Conservation (phyloP, 2,329 filamentous ascomycete species). For the Pestalotiopsis sp. region DNA sequence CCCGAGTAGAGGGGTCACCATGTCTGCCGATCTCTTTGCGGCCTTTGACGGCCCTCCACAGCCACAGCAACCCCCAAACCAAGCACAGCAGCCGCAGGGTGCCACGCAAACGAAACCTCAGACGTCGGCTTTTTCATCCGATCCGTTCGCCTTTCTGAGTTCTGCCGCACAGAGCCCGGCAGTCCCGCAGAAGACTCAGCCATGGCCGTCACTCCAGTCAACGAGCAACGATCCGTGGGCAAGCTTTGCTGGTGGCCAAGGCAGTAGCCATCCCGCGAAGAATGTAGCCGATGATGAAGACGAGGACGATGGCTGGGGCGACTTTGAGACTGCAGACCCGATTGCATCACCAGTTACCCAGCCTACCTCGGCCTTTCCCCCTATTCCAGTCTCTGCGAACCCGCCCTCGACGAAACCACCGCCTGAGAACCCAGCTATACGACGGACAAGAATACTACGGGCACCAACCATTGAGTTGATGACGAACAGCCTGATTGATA, state of each 20-base stretch:
- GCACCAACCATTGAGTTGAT: constrained; percentile 57
- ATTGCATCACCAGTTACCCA: constrained; percentile 21
- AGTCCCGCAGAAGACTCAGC: constrained; percentile 22
- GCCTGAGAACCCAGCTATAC: constrained; percentile 16
- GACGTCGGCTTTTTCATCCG: constrained; percentile 10
- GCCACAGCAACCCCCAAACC: constrained; percentile 13
- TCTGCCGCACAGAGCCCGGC: constrained; percentile 11
- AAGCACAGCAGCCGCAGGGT: background rate
- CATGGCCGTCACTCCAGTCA: constrained; percentile 34
- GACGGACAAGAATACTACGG: constrained; percentile 39
- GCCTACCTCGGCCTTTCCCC: constrained; percentile 18
- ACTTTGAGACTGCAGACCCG: constrained; percentile 63
- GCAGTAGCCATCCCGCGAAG: constrained; percentile 5
- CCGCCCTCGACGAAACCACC: background rate
- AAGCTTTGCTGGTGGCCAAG: background rate
- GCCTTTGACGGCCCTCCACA: constrained; percentile 55
- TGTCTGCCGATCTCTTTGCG: constrained; percentile 69
- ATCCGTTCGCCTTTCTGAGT: constrained; percentile 12
- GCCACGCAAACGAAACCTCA: constrained; percentile 25
- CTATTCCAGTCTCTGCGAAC: background rate
- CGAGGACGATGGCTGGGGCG: constrained; percentile 68
- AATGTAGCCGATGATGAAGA: constrained; percentile 42
- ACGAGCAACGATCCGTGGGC: constrained; percentile 11
- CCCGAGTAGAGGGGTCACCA: constrained; percentile 29
- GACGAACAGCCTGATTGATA: constrained; percentile 52